These are phyloP conservation scores for Globisporangium apiculatum DNA, from an alignment of 352 stramenopile species.

Conservation along the genomic window DNA sequence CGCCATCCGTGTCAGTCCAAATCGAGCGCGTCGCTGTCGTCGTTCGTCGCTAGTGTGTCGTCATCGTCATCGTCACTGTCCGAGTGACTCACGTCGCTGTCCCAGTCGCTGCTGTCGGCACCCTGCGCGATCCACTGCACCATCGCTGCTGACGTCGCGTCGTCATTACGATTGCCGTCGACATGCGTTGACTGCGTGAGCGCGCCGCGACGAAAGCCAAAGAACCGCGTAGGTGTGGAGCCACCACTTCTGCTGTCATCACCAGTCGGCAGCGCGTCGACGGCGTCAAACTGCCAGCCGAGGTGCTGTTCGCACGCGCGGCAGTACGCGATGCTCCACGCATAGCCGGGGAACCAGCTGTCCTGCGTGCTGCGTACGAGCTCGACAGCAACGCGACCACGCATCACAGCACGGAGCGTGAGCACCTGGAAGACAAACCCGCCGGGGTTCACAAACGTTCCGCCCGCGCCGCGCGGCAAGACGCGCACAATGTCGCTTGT, in stretches of 20 bases:
- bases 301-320: slow-evolving; percentile 58
- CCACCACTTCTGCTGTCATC: too few relatives aligned
- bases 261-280: slow-evolving; percentile 12
- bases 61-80: slow-evolving; percentile 2
- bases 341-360: slow-evolving; percentile 76
- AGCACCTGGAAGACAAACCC: slow-evolving; percentile 78
- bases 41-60: neutral
- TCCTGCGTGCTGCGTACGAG: slow-evolving; percentile 43
- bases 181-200: slow-evolving; percentile 27
- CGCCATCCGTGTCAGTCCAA: too few relatives aligned
- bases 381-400: slow-evolving; percentile 36
- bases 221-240: slow-evolving; percentile 36
- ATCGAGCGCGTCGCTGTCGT: neutral
- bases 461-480: slow-evolving; percentile 41
- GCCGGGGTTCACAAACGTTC: slow-evolving; percentile 78
- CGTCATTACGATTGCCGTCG: neutral
- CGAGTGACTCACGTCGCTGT: neutral
- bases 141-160: too few relatives aligned
- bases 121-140: too few relatives aligned
- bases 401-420: slow-evolving; percentile 51
- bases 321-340: slow-evolving; percentile 79
- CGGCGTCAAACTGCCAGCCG: slow-evolving; percentile 67
- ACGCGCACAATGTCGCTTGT: slow-evolving; percentile 81
- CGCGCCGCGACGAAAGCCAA: slow-evolving; percentile 58
- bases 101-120: too few relatives aligned